These are phyloP conservation scores for Phytophthora agathidicida DNA, from an alignment of 352 stramenopile species.

Conservation along the genomic window DNA sequence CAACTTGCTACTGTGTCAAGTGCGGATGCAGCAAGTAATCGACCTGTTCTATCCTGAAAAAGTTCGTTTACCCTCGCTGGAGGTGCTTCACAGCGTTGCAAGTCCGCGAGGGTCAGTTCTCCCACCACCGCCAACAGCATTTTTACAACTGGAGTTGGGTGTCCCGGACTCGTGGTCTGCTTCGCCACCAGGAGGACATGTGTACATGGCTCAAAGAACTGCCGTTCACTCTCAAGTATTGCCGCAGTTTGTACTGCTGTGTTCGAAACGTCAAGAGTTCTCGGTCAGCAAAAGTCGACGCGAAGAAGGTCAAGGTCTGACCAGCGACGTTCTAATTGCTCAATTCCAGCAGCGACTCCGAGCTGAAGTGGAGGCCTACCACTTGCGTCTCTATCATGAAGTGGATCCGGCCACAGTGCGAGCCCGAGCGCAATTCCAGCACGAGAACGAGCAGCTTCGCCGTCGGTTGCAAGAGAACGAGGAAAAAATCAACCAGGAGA, in stretches of 20 bases:
- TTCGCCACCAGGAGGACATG: slow-evolving; percentile 21
- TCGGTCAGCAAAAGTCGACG: background rate
- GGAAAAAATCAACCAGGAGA: slow-evolving; percentile 37
- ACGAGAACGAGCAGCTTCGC: slow-evolving; percentile 30
- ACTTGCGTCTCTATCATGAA: slow-evolving; percentile 39
- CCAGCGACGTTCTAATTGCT: slow-evolving; percentile 14
- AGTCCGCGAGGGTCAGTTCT: slow-evolving; percentile 31
- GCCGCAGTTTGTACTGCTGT: slow-evolving; percentile 48
- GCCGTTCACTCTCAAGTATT: slow-evolving; percentile 29
- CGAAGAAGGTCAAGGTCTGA: background rate
- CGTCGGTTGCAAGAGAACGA: slow-evolving; percentile 29
- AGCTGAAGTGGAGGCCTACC: slow-evolving; percentile 39
- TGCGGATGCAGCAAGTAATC: slow-evolving; percentile 41
- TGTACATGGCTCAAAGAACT: slow-evolving; percentile 40
- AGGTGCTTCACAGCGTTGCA: slow-evolving; percentile 26
- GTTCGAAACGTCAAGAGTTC: slow-evolving; percentile 20
- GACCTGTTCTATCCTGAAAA: slow-evolving; percentile 40
- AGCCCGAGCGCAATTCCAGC: slow-evolving; percentile 25
- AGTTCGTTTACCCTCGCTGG: slow-evolving; percentile 19
- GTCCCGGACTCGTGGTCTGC: slow-evolving; percentile 9
- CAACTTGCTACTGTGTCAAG: slow-evolving; percentile 48
- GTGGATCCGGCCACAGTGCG: slow-evolving; percentile 41
- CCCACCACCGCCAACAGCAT: slow-evolving; percentile 34
- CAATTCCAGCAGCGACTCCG: slow-evolving; percentile 35
- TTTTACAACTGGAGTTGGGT: slow-evolving; percentile 42